A percentile compares a stretch with the other conserved stretches of the same genome.
Conservation (phyloP, 139 green algal genomes). For the Medakamo hakoo region DNA sequence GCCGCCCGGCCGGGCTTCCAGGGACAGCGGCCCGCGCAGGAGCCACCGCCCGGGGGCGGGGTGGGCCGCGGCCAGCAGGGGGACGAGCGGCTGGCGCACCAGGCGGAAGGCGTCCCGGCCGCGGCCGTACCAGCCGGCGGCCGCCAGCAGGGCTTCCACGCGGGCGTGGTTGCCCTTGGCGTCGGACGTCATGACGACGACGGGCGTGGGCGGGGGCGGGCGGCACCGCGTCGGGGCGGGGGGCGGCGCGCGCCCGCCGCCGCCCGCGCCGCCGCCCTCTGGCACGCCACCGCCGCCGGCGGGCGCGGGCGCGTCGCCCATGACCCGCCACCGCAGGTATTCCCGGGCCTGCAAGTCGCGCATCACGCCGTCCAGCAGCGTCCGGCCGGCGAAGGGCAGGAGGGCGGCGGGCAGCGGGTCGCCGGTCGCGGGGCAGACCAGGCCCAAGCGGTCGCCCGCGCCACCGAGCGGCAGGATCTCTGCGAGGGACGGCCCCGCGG, state of each 20-base stretch:
- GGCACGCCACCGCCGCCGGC: too few species aligned
- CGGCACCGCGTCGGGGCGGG: too few species aligned
- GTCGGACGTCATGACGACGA: conserved; percentile 93
- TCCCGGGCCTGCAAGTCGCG: conserved; percentile 87
- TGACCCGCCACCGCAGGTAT: conserved; percentile 83
- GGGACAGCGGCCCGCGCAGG: conserved; percentile 29
- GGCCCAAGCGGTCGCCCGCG: conserved; percentile 79
- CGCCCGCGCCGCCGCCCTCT: conserved; percentile 9
- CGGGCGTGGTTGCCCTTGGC: conserved; percentile 89
- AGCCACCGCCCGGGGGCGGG: conserved; percentile 76
- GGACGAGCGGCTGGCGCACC: conserved; percentile 83
- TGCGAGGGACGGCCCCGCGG: conserved; percentile 60
- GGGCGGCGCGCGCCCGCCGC: background rate
- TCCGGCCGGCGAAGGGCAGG: conserved; percentile 81
- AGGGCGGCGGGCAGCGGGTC: conserved; percentile 81
- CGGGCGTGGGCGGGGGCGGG: too few species aligned
- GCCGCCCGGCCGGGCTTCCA: conserved; percentile 77
- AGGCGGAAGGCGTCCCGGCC: conserved; percentile 49
- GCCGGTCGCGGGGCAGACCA: conserved; percentile 66
- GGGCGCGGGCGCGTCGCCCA: conserved; percentile 44
- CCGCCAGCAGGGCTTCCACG: conserved; percentile 47
- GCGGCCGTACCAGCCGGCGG: conserved; percentile 64
- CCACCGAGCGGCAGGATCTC: conserved; percentile 93
- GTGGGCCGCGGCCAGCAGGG: conserved; percentile 55
- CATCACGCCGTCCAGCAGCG: conserved; percentile 78